These are phyloP conservation scores for Erysiphe neolycopersici DNA, from an alignment of 2,329 filamentous ascomycete genomes.

Conservation along the genomic window DNA sequence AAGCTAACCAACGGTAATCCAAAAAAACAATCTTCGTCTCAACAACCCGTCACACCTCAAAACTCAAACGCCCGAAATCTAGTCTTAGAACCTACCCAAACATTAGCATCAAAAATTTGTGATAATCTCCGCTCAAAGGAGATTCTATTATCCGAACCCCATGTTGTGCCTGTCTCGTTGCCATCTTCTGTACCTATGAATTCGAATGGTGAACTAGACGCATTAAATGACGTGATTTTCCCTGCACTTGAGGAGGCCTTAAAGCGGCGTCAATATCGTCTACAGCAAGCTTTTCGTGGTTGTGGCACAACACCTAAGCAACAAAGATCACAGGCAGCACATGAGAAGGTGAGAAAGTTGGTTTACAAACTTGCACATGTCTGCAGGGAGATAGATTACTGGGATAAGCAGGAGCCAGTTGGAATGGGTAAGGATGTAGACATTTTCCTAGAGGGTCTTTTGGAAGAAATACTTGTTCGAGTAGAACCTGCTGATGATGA, in stretches of 20 bases:
- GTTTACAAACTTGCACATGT: slow-evolving; percentile 61
- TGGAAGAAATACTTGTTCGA: slow-evolving; percentile 80
- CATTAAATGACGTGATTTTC: slow-evolving; percentile 72
- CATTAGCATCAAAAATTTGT: slow-evolving; percentile 13
- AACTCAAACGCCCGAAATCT: slow-evolving; percentile 9
- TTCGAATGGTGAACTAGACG: slow-evolving; percentile 48
- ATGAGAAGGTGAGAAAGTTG: slow-evolving; percentile 57
- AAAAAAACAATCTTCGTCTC: slow-evolving; percentile 9
- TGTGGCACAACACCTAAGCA: slow-evolving; percentile 27
- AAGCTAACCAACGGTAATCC: slow-evolving; percentile 7
- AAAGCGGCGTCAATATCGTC: slow-evolving; percentile 42
- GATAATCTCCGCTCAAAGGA: slow-evolving; percentile 12
- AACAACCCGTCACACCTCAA: slow-evolving; percentile 6
- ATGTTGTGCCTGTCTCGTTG: slow-evolving; percentile 21
- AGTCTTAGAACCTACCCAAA: slow-evolving; percentile 11
- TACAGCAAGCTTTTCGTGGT: slow-evolving; percentile 17
- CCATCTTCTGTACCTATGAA: slow-evolving; percentile 29
- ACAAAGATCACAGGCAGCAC: slow-evolving; percentile 41
- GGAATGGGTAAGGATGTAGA: slow-evolving; percentile 82
- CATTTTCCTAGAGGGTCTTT: slow-evolving; percentile 67
- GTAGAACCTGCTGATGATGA: slow-evolving; percentile 48
- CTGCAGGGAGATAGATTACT: slow-evolving; percentile 74
- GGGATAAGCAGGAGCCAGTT: slow-evolving; percentile 64
- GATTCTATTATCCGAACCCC: slow-evolving; percentile 6
- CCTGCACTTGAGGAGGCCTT: slow-evolving; percentile 80